phyloP scores from a whole-genome alignment of 305 asterid species.

The Fraxinus latifolia region DNA sequence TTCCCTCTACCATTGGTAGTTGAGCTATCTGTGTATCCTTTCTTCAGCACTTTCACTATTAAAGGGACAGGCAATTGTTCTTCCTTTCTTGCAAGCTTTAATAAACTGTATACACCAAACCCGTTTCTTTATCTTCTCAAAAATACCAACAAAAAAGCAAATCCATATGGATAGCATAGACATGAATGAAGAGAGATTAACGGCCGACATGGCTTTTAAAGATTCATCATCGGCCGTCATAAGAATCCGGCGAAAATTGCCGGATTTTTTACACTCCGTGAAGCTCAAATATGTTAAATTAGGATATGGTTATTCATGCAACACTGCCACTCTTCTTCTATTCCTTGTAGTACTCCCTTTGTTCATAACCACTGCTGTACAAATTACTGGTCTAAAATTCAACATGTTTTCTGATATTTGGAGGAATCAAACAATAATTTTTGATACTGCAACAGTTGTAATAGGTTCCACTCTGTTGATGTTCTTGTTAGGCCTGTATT shows the following conservation, averaged over 20 bases:
- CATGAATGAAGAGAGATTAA: background rate
- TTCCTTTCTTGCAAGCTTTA: background rate
- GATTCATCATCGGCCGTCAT: background rate
- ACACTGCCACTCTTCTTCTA: conserved; percentile 32
- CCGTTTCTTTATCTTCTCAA: background rate
- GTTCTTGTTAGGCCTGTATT: conserved; percentile 36
- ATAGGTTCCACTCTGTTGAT: conserved; percentile 27
- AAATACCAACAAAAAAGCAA: background rate
- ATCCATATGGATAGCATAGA: background rate
- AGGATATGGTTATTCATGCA: conserved; percentile 53
- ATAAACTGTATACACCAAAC: background rate
- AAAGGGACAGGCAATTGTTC: background rate
- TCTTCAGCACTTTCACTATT: background rate
- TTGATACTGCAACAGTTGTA: conserved; percentile 40
- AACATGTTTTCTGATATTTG: conserved; percentile 34
- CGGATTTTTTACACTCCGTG: conserved; percentile 57
- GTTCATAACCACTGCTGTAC: conserved; percentile 28
- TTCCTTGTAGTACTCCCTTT: conserved; percentile 23
- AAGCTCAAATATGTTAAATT: conserved; percentile 63
- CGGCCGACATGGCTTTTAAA: background rate
- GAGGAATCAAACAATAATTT: conserved; percentile 22
- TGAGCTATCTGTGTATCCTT: background rate
- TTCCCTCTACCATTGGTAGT: background rate
- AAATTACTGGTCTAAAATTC: conserved; percentile 28
- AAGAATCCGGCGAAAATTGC: conserved; percentile 33